Evolutionary conservation across 129 eudicot genomes (phyloP).

Genomic region (Scalesia atractyloides): DNA sequence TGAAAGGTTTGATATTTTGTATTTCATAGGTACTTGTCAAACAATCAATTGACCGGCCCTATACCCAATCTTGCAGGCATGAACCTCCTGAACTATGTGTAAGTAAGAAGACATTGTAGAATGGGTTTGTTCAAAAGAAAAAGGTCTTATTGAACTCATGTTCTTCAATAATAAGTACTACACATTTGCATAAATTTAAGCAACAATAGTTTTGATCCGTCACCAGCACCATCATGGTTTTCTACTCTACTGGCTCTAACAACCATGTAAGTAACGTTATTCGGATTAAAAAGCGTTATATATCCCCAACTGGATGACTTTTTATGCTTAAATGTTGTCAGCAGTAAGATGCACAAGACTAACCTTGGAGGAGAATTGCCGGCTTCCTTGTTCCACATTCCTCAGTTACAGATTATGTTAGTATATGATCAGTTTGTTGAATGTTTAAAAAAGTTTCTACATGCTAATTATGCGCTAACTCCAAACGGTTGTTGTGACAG

Average conservation of each 20-base stretch:
- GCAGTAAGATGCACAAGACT: constrained; percentile 46
- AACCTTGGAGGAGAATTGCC: constrained; percentile 63
- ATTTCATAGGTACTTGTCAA: constrained; percentile 39
- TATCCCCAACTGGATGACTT: background rate
- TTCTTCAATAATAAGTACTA: background rate
- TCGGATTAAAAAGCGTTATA: background rate
- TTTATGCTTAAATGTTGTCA: constrained; percentile 1
- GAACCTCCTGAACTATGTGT: constrained; percentile 45
- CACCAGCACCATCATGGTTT: constrained; percentile 48
- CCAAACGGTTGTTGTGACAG: constrained; percentile 12
- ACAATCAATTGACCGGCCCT: constrained; percentile 46
- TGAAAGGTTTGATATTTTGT: background rate
- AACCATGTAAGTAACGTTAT: constrained; percentile 42
- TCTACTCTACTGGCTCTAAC: constrained; percentile 43
- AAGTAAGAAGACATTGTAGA: constrained; percentile 20
- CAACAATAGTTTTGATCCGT: constrained; percentile 39
- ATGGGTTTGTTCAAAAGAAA: background rate
- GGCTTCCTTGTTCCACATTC: constrained; percentile 44
- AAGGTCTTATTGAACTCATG: background rate
- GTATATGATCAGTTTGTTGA: background rate
- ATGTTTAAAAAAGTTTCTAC: background rate
- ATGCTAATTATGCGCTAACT: constrained; percentile 40
- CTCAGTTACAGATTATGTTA: constrained; percentile 65
- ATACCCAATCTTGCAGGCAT: constrained; percentile 50
- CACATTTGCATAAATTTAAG: constrained; percentile 50